These are phyloP conservation scores for Sugiyamaella xylanicola DNA, from an alignment of 1,139 yeast genomes.

Conservation along the genomic window DNA sequence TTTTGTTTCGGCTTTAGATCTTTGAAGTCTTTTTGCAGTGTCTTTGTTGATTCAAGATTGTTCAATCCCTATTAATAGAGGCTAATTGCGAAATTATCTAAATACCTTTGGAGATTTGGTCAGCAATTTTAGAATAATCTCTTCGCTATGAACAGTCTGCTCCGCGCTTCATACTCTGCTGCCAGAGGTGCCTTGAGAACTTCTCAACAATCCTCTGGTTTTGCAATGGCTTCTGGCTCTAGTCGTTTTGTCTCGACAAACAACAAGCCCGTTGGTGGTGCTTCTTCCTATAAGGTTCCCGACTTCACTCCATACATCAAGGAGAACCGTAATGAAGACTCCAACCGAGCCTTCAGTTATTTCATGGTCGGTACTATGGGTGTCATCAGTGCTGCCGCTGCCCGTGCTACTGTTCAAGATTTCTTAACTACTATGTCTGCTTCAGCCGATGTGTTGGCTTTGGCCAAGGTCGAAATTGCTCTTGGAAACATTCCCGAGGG, in stretches of 20 bases:
- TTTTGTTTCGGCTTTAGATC: slow-evolving; percentile 3
- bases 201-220: slow-evolving; percentile 1
- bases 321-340: slow-evolving; percentile 65
- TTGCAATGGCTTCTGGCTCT: slow-evolving; percentile 12
- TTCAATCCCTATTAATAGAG: neutral
- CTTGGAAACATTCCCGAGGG: slow-evolving; percentile 95
- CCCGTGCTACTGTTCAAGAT: slow-evolving; percentile 96
- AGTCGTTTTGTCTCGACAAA: slow-evolving; percentile 22
- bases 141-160: slow-evolving; percentile 5
- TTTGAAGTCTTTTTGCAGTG: neutral
- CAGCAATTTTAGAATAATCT: neutral
- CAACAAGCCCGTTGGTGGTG: slow-evolving; percentile 47
- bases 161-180: slow-evolving; percentile 13
- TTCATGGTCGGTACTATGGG: slow-evolving; percentile 99
- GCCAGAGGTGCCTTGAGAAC: slow-evolving; percentile 12
- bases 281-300: slow-evolving; percentile 88
- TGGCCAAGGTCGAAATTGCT: slow-evolving; percentile 99
- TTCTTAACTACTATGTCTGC: slow-evolving; percentile 95
- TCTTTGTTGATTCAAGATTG: neutral
- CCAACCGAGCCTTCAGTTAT: slow-evolving; percentile 86
- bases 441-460: slow-evolving; percentile 97
- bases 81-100: neutral
- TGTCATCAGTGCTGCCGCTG: slow-evolving; percentile 91
- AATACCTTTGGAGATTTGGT: neutral
- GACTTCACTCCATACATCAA: slow-evolving; percentile 83